Evolutionary conservation across 2,329 filamentous ascomycete genomes (phyloP), one percentile per base, ranked within the genome.

Genomic region (Aspergillus ochraceus): DNA sequence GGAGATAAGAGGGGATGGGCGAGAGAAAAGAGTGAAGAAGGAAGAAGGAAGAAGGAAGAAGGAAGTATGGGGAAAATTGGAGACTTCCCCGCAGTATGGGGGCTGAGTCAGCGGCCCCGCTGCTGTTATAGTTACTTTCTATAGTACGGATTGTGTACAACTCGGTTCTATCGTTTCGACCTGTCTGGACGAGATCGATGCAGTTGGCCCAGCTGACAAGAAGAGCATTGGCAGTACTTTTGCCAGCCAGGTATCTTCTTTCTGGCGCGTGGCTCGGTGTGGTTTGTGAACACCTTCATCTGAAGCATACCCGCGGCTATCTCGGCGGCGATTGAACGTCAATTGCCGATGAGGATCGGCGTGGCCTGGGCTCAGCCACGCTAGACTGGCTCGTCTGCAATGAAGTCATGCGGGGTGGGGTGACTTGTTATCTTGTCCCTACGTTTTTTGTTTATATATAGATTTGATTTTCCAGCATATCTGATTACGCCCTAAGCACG

Each of bases 321-420:
- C 20, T 8, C 46, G 19, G 26, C 54, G 54, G 54, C 20, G 39
- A 49, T 50, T 55, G 46, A 42, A 17, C 8, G 20, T 50, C 54
- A 55, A 26, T 50, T 55, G 46, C 54, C 54, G 54, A 55, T 29
- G 49, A 39, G 1, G 11, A 47, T 47, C 42, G 49, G 32, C 54
- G 53, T 32, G 39, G 14, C 14, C 39, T 47, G 17, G 53, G 42
- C 17, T 46, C 32, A 36, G 32, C 32, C 32, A 36, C 32, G 32
- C 32, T 36, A 12, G 32, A 36, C 32, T 1, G 11, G 30, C 11
- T 32, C 24, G 24, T 32, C 30, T 32, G 30, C 30, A 12, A 36
- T 36, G 11, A 14, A 36, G 11, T 36, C 32, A 36, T 14, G 32
- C 32, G 32, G 32, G 32, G 32, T 36, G 32, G 32, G 32, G 32